phyloP scores from a whole-genome alignment of 2,329 filamentous ascomycete species.

The Pseudogymnoascus sp. region DNA sequence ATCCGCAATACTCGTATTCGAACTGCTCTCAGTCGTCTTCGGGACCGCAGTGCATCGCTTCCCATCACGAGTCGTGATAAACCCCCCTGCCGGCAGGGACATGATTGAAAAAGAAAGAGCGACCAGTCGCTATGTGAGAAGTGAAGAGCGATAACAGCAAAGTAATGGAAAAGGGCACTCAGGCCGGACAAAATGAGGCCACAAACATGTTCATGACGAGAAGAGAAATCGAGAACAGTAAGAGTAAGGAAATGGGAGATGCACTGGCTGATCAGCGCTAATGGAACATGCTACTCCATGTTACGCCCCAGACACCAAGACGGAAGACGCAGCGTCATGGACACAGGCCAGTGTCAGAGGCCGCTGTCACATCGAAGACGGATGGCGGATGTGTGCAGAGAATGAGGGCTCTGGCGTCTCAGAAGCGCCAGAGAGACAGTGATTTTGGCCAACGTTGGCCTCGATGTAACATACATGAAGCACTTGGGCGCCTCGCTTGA shows the following conservation, averaged over 20 bases:
- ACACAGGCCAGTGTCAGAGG: background rate
- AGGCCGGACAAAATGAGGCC: background rate
- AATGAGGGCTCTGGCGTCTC: background rate
- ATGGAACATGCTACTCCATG: background rate
- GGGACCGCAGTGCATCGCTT: slow-evolving; percentile 47
- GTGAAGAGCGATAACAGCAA: background rate
- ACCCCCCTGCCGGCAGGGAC: slow-evolving; percentile 36
- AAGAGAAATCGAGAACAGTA: background rate
- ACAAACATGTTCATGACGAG: background rate
- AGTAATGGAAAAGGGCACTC: background rate
- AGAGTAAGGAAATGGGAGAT: background rate
- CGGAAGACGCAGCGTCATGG: background rate
- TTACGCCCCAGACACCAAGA: background rate
- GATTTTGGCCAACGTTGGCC: background rate
- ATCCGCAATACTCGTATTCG: slow-evolving; percentile 8
- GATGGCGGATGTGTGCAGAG: background rate
- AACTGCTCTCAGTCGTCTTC: slow-evolving; percentile 19
- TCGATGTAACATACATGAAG: background rate
- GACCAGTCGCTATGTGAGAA: background rate
- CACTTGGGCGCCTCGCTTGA: background rate
- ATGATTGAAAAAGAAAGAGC: slow-evolving; percentile 4
- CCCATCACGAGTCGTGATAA: slow-evolving; percentile 41
- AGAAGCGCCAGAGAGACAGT: background rate
- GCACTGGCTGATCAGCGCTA: background rate
- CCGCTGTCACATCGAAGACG: background rate